phyloP scores from a whole-genome alignment of 176 grass and related monocot species.

The Saccharum officinarum region DNA sequence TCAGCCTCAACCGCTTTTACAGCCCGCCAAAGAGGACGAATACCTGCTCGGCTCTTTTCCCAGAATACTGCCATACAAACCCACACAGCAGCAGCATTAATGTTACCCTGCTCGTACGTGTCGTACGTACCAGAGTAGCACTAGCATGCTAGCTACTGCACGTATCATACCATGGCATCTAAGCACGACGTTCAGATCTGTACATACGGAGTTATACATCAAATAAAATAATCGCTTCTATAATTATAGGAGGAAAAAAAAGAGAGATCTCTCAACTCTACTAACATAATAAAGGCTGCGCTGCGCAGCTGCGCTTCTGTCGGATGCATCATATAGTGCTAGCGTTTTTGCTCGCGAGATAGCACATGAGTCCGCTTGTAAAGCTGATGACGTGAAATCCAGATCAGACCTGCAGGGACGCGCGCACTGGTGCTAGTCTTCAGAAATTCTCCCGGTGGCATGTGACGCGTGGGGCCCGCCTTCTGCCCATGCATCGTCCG shows the following conservation, averaged over 20 bases:
- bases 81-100: neutral
- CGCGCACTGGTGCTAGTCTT: conserved; percentile 25
- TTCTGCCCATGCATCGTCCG: neutral
- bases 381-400: conserved; percentile 33
- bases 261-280: no score
- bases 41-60: no score
- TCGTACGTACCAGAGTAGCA: neutral
- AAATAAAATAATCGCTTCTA: neutral
- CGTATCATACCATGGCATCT: neutral
- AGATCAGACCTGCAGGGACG: conserved; percentile 39
- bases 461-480: conserved; percentile 39
- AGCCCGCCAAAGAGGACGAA: no score
- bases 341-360: neutral
- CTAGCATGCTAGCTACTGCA: neutral
- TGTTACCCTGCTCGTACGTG: neutral
- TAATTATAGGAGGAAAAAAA: neutral
- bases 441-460: conserved; percentile 28
- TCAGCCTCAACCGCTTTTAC: no score
- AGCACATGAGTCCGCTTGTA: conserved; percentile 16
- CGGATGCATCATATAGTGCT: neutral
- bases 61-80: no score
- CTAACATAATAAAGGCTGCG: no score
- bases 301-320: neutral
- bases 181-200: conserved; percentile 5
- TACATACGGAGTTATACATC: neutral